Base-by-base conservation (phyloP, 148 eudicot species). In the Cornus controversa region DNA sequence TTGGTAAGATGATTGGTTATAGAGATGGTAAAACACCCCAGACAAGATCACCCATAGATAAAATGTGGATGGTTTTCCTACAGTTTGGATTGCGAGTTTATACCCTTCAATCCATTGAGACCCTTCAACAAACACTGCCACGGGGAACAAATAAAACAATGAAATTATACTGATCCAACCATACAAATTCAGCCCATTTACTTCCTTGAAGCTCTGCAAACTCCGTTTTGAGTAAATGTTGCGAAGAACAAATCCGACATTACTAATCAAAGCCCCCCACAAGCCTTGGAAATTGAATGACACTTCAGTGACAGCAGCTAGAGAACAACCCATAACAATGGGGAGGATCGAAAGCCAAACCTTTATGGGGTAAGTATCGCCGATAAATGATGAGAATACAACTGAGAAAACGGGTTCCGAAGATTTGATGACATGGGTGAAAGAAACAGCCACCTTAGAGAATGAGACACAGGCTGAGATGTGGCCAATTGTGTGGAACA, bases 401-500 rank as follows among this genome's bases (percentile, higher is more conserved):
- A 95, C 96, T 0, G 97, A 84, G 67, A 93, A 93, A 1, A 84
- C 96, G 31, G 98, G 98, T 81, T 95, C 98, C 3, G 96, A 85
- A 0, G 97, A 91, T 68, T 90, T 91, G 67, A 95, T 95, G 10
- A 95, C 96, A 81, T 93, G 98, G 10, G 97, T 93, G 80, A 92
- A 95, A 3, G 97, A 93, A 29, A 93, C 99, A 6, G 99, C 99
- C 0, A 95, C 99, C 65, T 95, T 95, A 0, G 99, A 95, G 78
- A 95, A 93, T 11, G 97, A 93, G 37, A 93, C 99, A 69, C 96
- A 91, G 6, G 96, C 96, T 6, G 97, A 91, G 50, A 93, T 93
- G 82, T 93, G 98, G 23, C 96, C 96, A 45, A 95, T 83, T 0
- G 98, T 93, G 89, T 95, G 97, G 75, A 92, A 94, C 7, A 94